Base-by-base conservation (phyloP, 306 rosid species). In the Abrus pulchellus region DNA sequence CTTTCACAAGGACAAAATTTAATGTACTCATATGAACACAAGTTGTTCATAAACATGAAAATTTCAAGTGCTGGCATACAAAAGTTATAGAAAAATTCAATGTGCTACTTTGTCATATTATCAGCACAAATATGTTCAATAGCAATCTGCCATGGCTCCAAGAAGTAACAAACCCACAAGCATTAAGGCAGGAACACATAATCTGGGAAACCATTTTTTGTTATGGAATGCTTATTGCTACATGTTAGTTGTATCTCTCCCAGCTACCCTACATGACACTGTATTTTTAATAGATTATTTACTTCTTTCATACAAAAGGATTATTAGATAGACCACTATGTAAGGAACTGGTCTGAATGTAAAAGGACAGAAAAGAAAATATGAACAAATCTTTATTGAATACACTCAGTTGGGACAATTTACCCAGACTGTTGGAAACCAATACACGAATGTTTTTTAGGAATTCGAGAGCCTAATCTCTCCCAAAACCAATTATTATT, bases 31-130 rank as follows among this genome's bases (percentile, higher is more conserved):
- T 8, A 53, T 29, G 45, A 55, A 9, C 41, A 48, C 9, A 9
- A 49, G 2, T 30, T 13, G 9, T 54, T 40, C 43, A 33, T 14
- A 38, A 52, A 63, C 38, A 50, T 27, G 61, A 12, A 47, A 79
- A 81, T 30, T 41, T 60, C 33, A 55, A 48, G 32, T 41, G 50
- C 20, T 20, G 20, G 20, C 20, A 20, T 20, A 20, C 20, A 20
- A 36, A 2, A 41, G 56, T 53, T 13, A 65, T 1, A 68, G 20
- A 73, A 75, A 34, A 59, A 6, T 55, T 55, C 61, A 7, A 55
- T 20, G 32, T 52, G 57, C 20, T 28, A 20, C 49, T 41, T 76
- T 72, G 82, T 68, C 65, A 68, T 64, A 29, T 60, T 52, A 66
- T 20, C 20, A 20, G 20, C 20, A 20, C 20, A 20, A 20, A 20